These are phyloP conservation scores for Boletus vermiculosoides DNA, from an alignment of 768 basidiomycete genomes.

Conservation along the genomic window DNA sequence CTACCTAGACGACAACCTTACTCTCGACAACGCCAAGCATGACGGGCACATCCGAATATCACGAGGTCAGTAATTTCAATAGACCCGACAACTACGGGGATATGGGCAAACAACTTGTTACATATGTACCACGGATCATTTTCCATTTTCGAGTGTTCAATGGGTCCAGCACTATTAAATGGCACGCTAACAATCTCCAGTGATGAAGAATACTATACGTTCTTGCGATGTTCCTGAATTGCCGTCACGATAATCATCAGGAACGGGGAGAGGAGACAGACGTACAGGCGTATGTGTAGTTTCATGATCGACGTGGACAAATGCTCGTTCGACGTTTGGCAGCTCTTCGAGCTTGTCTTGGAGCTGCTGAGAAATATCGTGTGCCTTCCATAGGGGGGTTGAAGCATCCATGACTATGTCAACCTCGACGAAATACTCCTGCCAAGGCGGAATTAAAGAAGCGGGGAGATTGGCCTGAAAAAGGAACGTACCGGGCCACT, in stretches of 20 bases:
- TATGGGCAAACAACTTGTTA: background rate
- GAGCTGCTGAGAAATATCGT: constrained; percentile 78
- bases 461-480: background rate
- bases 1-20: background rate
- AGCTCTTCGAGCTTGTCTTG: constrained; percentile 89
- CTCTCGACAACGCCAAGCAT: background rate
- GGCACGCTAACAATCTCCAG: background rate
- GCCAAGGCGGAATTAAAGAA: constrained; percentile 4
- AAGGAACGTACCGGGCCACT: constrained; percentile 62
- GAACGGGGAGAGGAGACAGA: background rate
- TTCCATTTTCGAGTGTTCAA: background rate
- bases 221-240: constrained; percentile 46
- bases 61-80: constrained; percentile 3
- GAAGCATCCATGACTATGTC: constrained; percentile 91
- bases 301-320: constrained; percentile 95
- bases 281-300: constrained; percentile 72
- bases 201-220: constrained; percentile 7
- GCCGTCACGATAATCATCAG: background rate
- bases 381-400: constrained; percentile 87
- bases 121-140: background rate
- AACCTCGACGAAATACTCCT: constrained; percentile 93
- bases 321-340: constrained; percentile 89
- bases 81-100: background rate
- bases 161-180: background rate
- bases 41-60: background rate